These are phyloP conservation scores for Agrocybe pediades DNA, from an alignment of 768 basidiomycete genomes.

Conservation along the genomic window DNA sequence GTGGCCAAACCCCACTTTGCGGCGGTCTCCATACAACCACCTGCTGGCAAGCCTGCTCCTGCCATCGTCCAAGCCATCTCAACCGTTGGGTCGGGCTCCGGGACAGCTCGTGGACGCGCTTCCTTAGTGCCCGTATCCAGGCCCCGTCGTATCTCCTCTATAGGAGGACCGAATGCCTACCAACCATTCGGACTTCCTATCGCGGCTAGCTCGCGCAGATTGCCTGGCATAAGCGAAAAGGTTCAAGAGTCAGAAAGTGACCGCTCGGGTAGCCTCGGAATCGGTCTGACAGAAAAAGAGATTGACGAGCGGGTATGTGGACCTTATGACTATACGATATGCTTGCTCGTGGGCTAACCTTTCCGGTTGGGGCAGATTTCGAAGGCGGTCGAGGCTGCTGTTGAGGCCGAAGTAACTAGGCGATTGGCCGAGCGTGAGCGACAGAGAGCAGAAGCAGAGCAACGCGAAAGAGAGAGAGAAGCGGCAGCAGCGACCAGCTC, in stretches of 20 bases:
- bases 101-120: conserved; percentile 28
- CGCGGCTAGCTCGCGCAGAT: conserved; percentile 13
- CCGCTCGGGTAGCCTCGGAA: conserved; percentile 34
- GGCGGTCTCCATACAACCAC: conserved; percentile 48
- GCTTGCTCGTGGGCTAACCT: neutral
- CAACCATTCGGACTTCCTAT: conserved; percentile 39
- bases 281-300: conserved; percentile 64
- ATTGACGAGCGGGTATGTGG: conserved; percentile 66
- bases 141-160: conserved; percentile 35
- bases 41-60: conserved; percentile 45
- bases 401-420: conserved; percentile 73
- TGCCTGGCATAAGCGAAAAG: conserved; percentile 24
- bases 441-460: conserved; percentile 39
- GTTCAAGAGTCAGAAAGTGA: conserved; percentile 29
- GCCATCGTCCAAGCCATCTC: conserved; percentile 46
- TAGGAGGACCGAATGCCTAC: conserved; percentile 32
- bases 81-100: conserved; percentile 30
- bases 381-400: conserved; percentile 70
- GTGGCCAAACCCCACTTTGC: conserved; percentile 65
- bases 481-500: conserved; percentile 27
- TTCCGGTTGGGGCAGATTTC: conserved; percentile 51
- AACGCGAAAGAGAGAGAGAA: conserved; percentile 33
- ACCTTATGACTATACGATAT: neutral
- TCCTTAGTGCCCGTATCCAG: conserved; percentile 40
- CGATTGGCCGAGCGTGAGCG: conserved; percentile 56